phyloP scores from a whole-genome alignment of 306 rosid species.

The Gastrolobium villosum region DNA sequence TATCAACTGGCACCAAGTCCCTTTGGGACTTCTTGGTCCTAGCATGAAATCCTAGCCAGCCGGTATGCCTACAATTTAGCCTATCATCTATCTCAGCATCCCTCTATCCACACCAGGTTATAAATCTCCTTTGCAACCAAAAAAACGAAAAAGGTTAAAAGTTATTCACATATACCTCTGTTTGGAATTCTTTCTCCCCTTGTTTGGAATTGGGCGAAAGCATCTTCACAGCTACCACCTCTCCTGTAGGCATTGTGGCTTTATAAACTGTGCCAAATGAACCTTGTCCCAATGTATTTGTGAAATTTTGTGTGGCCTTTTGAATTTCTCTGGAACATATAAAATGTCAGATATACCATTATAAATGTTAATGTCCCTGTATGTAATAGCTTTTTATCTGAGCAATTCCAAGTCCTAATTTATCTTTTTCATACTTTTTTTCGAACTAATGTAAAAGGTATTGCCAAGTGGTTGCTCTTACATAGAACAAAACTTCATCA shows the following conservation, averaged over 20 bases:
- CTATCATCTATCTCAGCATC: too few species aligned
- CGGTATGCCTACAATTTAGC: too few species aligned
- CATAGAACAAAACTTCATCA: neutral
- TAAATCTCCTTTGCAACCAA: neutral
- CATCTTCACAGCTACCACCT: constrained; percentile 53
- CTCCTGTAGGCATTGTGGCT: constrained; percentile 51
- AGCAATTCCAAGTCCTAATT: neutral
- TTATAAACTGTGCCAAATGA: constrained; percentile 53
- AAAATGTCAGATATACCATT: constrained; percentile 21
- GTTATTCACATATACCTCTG: constrained; percentile 63
- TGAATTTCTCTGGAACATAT: constrained; percentile 46
- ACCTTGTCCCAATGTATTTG: constrained; percentile 50
- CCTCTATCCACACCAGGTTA: too few species aligned
- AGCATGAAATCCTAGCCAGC: too few species aligned
- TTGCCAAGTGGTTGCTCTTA: neutral
- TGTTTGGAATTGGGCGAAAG: constrained; percentile 69
- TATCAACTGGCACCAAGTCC: too few species aligned
- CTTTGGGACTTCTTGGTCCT: too few species aligned
- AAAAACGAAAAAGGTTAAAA: neutral
- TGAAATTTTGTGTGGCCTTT: constrained; percentile 50
- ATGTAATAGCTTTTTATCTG: neutral
- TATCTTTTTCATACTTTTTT: neutral
- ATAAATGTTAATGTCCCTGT: constrained; percentile 12
- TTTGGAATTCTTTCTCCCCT: constrained; percentile 85
- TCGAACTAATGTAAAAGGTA: neutral